Evolutionary conservation across 805 yeast species (phyloP).

Genomic region (Candida morakotiae): DNA sequence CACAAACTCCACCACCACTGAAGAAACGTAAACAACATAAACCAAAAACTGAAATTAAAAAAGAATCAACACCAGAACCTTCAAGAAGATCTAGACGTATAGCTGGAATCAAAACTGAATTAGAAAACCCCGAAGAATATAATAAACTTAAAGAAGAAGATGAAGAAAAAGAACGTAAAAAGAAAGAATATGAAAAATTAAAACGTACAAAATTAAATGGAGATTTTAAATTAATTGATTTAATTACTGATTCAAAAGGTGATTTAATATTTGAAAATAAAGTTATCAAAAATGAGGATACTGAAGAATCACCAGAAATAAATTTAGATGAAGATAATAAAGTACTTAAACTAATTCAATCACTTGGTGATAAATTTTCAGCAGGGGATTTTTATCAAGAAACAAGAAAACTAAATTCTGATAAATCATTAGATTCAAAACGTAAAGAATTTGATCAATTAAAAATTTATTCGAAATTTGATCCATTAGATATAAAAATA

Average conservation of each 20-base stretch:
- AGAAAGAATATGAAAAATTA: constrained; percentile 44
- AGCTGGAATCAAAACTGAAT: constrained; percentile 65
- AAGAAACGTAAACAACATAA: constrained; percentile 20
- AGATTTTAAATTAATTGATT: constrained; percentile 58
- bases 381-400: constrained; percentile 69
- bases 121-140: constrained; percentile 35
- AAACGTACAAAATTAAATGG: constrained; percentile 62
- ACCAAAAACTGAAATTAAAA: constrained; percentile 12
- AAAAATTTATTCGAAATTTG: constrained; percentile 50
- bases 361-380: constrained; percentile 51
- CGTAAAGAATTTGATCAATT: constrained; percentile 54
- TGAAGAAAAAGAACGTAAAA: constrained; percentile 27
- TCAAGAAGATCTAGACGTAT: constrained; percentile 74
- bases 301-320: constrained; percentile 6
- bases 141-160: constrained; percentile 31
- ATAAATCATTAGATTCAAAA: constrained; percentile 40
- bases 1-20: constrained; percentile 12
- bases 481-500: constrained; percentile 68
- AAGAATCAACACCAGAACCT: constrained; percentile 38
- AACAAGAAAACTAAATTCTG: constrained; percentile 29
- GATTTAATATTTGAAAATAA: constrained; percentile 25
- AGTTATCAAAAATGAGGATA: constrained; percentile 15
- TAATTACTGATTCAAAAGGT: constrained; percentile 42
- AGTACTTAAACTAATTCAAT: constrained; percentile 27
- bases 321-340: constrained; percentile 15